Conservation (phyloP, 176 grass and related monocot genomes). For the Rhynchospora breviuscula region DNA sequence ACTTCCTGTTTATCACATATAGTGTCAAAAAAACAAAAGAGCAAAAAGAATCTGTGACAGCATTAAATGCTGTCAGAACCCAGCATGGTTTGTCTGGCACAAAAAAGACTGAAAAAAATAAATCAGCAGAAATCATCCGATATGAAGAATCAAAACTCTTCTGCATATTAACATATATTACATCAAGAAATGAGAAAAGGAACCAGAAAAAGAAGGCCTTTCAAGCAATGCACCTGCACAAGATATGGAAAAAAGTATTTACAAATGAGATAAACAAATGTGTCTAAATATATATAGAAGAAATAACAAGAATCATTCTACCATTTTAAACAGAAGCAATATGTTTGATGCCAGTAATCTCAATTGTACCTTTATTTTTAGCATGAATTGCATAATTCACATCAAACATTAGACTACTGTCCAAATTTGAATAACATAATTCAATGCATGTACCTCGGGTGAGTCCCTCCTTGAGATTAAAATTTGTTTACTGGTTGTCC, state of each 20-base stretch:
- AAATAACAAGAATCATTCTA: background rate
- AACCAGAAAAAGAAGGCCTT: background rate
- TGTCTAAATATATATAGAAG: background rate
- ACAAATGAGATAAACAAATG: background rate
- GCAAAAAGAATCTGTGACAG: background rate
- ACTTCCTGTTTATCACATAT: background rate
- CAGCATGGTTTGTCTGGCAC: background rate
- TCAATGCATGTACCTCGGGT: background rate
- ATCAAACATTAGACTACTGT: background rate
- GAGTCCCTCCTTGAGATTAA: background rate
- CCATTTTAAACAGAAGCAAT: background rate
- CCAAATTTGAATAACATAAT: background rate
- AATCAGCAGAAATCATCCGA: background rate
- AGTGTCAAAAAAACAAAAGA: background rate
- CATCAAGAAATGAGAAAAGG: background rate
- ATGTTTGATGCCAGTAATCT: background rate
- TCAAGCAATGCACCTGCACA: background rate
- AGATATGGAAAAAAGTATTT: background rate
- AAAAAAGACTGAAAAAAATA: background rate
- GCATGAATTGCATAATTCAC: background rate
- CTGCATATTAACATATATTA: background rate
- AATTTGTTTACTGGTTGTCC: conserved; percentile 26
- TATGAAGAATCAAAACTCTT: background rate
- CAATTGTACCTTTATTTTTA: background rate
- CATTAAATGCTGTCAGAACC: background rate